phyloP scores from a whole-genome alignment of 306 rosid species.

The Pyrus communis region DNA sequence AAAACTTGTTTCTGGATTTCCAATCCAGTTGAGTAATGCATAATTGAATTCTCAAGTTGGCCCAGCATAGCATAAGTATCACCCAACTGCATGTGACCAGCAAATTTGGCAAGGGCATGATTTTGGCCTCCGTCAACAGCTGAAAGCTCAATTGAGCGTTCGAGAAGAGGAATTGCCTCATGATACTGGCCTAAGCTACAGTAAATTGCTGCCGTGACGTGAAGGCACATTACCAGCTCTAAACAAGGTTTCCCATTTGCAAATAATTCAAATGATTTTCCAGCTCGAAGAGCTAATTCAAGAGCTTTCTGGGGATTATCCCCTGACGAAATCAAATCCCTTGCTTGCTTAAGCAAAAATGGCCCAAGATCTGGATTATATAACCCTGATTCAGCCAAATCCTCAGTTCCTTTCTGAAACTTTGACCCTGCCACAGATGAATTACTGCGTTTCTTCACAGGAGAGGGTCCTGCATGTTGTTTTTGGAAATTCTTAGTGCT shows the following conservation, averaged over 20 bases:
- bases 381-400: slow-evolving; percentile 21
- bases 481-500: slow-evolving; percentile 37
- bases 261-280: slow-evolving; percentile 46
- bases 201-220: slow-evolving; percentile 75
- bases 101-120: slow-evolving; percentile 77
- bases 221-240: slow-evolving; percentile 82
- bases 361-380: slow-evolving; percentile 61
- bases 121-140: slow-evolving; percentile 53
- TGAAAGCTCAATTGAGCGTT: slow-evolving; percentile 67
- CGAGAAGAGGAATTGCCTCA: slow-evolving; percentile 70
- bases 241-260: slow-evolving; percentile 57
- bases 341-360: slow-evolving; percentile 73
- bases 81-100: slow-evolving; percentile 92
- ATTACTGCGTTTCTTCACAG: slow-evolving; percentile 27
- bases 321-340: slow-evolving; percentile 65
- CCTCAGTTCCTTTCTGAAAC: slow-evolving; percentile 25
- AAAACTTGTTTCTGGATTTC: slow-evolving; percentile 67
- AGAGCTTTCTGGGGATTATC: slow-evolving; percentile 65
- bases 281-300: slow-evolving; percentile 69
- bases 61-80: slow-evolving; percentile 87
- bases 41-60: slow-evolving; percentile 73
- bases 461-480: slow-evolving; percentile 26
- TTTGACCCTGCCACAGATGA: slow-evolving; percentile 34
- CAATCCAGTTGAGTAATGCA: slow-evolving; percentile 65
- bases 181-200: slow-evolving; percentile 60